Base-by-base conservation (phyloP, 805 yeast genomes). In the Ogataea ramenticola region DNA sequence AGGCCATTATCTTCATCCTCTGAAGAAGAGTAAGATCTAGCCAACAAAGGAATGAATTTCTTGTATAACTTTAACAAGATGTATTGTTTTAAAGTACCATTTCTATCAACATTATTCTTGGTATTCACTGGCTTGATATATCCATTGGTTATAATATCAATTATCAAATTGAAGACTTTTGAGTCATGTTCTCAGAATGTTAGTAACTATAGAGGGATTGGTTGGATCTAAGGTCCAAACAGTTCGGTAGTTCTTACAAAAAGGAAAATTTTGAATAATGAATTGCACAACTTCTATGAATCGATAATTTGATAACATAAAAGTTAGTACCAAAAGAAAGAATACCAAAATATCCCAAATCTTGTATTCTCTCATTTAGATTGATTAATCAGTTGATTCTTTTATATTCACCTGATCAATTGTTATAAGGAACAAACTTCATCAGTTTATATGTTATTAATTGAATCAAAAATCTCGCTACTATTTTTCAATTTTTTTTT, bases 11-110 rank as follows among this genome's bases (percentile, higher is more conserved):
- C 27, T 26, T 6, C 31, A 16, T 32, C 4, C 4, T 32, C 19
- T n/a, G n/a, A n/a, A 32, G 64, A 61, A 12, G 43, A 40, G 11
- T 45, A 45, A 16, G 49, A 47, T 22, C 49, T 45, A 6, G 42
- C 33, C 8, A 56, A 26, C 17, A 47, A 47, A 14, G 52, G 46
- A 1, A 57, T 29, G 34, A 53, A 59, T 27, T 49, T 50, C 19
- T 50, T 54, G 14, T 52, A 40, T 4, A 56, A 30, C 40, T 47
- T 40, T 3, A 50, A 38, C 3, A 61, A 24, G 14, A 57, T 42
- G 44, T 54, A 59, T 34, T 60, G 67, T 37, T 49, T 40, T 22
- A 57, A 43, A 1, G 65, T 58, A 4, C 63, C 60, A 46, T 65
- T 57, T 45, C 62, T 59, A 29, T 53, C 46, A 14, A 60, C 58